Percentiles rank a stretch among this genome's conserved stretches.
Conservation (phyloP, 129 eudicot genomes). For the Arctium lappa region DNA sequence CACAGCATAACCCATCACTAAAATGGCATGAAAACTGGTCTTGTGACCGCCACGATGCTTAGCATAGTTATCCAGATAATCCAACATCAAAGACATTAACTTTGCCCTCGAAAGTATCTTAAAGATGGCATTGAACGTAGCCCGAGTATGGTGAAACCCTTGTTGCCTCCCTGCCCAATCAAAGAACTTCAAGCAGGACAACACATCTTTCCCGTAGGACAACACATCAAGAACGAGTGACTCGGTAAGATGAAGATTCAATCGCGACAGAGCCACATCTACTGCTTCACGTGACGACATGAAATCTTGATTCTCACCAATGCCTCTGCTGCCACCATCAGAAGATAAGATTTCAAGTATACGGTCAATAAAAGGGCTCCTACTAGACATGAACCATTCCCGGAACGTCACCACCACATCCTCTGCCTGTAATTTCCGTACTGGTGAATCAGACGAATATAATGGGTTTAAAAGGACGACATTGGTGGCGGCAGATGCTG, state of each 20-base stretch:
- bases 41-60: slow-evolving; percentile 23
- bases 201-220: slow-evolving; percentile 51
- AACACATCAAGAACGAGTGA: slow-evolving; percentile 62
- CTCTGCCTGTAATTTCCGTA: slow-evolving; percentile 10
- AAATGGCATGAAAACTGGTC: slow-evolving; percentile 37
- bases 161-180: slow-evolving; percentile 91
- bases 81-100: slow-evolving; percentile 48
- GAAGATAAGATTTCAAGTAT: slow-evolving; percentile 48
- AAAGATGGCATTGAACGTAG: slow-evolving; percentile 67
- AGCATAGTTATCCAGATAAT: slow-evolving; percentile 42
- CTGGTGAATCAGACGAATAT: not conserved
- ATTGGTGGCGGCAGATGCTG: slow-evolving; percentile 19
- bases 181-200: slow-evolving; percentile 70
- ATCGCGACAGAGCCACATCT: slow-evolving; percentile 36
- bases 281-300: slow-evolving; percentile 6
- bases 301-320: slow-evolving; percentile 12
- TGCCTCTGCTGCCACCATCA: slow-evolving; percentile 3
- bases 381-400: slow-evolving; percentile 58
- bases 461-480: slow-evolving; percentile 6
- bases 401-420: slow-evolving; percentile 51
- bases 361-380: slow-evolving; percentile 42
- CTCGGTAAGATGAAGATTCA: slow-evolving; percentile 51
- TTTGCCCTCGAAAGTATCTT: slow-evolving; percentile 52
- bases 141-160: slow-evolving; percentile 64
- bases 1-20: slow-evolving; percentile 85